phyloP scores from a whole-genome alignment of 495 filamentous ascomycete genomes.

The Rhizodiscina lignyota region DNA sequence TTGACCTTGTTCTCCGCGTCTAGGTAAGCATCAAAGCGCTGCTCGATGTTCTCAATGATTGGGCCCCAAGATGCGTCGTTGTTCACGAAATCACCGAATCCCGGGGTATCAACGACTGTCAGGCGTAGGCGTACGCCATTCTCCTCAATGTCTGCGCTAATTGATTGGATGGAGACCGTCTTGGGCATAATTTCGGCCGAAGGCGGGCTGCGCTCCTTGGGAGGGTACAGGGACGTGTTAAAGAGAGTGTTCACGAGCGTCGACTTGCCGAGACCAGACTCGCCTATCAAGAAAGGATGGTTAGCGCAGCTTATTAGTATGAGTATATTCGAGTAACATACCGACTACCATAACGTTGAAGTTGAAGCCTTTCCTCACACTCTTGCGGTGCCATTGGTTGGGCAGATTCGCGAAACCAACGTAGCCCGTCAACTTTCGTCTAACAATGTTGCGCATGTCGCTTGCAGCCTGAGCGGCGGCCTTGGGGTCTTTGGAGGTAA shows the following conservation, averaged over 20 bases:
- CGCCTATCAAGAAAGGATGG: constrained; percentile 34
- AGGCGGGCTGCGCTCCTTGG: constrained; percentile 91
- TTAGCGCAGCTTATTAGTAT: too few species aligned
- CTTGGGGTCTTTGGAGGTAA: constrained; percentile 72
- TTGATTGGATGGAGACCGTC: constrained; percentile 96
- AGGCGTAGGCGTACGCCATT: constrained; percentile 93
- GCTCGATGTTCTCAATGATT: constrained; percentile 98
- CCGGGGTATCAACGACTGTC: constrained; percentile 94
- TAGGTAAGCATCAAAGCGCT: constrained; percentile 92
- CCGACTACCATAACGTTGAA: constrained; percentile 99
- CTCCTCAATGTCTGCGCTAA: constrained; percentile 97
- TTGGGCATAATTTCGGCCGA: constrained; percentile 97
- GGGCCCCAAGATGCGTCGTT: constrained; percentile 98
- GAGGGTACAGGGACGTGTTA: constrained; percentile 98
- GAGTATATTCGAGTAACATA: constrained; percentile 26
- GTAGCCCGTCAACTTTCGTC: constrained; percentile 94
- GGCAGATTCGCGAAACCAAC: constrained; percentile 97
- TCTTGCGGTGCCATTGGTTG: constrained; percentile 99
- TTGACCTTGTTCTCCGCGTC: constrained; percentile 99
- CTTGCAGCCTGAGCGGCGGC: constrained; percentile 57
- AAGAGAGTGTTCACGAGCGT: constrained; percentile 98
- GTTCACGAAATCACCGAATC: constrained; percentile 98
- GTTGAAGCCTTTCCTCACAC: constrained; percentile 99
- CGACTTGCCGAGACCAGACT: constrained; percentile 97
- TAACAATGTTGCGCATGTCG: constrained; percentile 93